A percentile compares a stretch with the other conserved stretches of the same genome.
phyloP scores from a whole-genome alignment of 1,139 yeast species.

The Kodamaea fungicola region DNA sequence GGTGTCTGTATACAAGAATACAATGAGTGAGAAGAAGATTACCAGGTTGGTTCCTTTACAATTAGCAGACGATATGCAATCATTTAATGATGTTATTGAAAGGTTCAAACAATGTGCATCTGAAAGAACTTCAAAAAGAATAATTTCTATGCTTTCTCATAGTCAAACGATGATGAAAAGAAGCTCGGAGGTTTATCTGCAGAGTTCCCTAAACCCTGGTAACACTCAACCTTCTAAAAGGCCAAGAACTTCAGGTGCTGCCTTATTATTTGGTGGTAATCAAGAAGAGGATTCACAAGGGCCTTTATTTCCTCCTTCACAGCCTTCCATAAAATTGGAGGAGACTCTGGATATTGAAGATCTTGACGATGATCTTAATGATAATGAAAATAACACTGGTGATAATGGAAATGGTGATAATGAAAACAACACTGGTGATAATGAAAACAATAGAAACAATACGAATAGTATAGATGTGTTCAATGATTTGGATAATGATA shows the following conservation, averaged over 20 bases:
- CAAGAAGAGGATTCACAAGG: conserved; percentile 1
- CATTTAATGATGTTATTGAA: conserved; percentile 3
- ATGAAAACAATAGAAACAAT: too few relatives aligned
- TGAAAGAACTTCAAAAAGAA: background rate
- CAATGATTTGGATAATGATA: too few relatives aligned
- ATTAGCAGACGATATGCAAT: conserved; percentile 1
- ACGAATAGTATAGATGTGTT: too few relatives aligned
- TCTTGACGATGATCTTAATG: too few relatives aligned
- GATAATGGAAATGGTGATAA: too few relatives aligned
- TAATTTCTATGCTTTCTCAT: conserved; percentile 3
- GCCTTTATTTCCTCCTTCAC: too few relatives aligned
- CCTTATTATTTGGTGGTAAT: conserved; percentile 3
- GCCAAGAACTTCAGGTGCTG: conserved; percentile 3
- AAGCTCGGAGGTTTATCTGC: conserved; percentile 1
- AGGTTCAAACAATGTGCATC: conserved; percentile 3
- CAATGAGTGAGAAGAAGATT: conserved; percentile 3
- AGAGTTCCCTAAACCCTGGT: conserved; percentile 4
- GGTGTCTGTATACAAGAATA: conserved; percentile 3
- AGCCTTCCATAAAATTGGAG: too few relatives aligned
- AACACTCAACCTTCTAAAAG: conserved; percentile 1
- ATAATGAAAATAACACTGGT: too few relatives aligned
- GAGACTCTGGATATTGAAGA: too few relatives aligned
- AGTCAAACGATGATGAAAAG: conserved; percentile 4
- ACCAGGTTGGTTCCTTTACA: conserved; percentile 2
- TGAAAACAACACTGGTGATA: too few relatives aligned